These are phyloP conservation scores for Scheffersomyces insectosa DNA, from an alignment of 1,139 yeast genomes.

Conservation along the genomic window DNA sequence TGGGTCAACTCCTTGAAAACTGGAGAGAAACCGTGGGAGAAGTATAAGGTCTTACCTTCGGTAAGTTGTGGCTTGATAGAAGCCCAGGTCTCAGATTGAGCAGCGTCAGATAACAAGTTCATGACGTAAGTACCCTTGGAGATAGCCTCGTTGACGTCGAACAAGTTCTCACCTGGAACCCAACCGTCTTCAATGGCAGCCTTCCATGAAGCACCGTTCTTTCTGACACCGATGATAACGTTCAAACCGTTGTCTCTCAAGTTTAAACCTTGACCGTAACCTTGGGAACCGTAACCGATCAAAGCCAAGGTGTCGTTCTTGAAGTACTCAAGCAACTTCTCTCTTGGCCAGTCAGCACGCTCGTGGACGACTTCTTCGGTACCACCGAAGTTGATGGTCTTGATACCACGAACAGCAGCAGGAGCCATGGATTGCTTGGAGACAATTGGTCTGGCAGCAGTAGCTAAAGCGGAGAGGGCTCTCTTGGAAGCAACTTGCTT, in stretches of 20 bases:
- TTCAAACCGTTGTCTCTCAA: conserved; percentile 98
- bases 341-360: conserved; percentile 99
- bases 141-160: conserved; percentile 92
- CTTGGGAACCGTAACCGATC: conserved; percentile 99
- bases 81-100: conserved; percentile 98
- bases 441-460: conserved; percentile 49
- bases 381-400: conserved; percentile 97
- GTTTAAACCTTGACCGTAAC: conserved; percentile 99
- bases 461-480: conserved; percentile 63
- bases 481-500: conserved; percentile 60
- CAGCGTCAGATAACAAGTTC: conserved; percentile 99
- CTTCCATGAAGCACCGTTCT: conserved; percentile 99
- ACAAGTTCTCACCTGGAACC: conserved; percentile 99
- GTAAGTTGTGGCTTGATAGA: conserved; percentile 86
- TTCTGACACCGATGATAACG: conserved; percentile 97
- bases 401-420: conserved; percentile 74
- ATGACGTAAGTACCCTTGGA: conserved; percentile 87
- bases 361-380: conserved; percentile 94
- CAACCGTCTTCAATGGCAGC: conserved; percentile 99
- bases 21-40: conserved; percentile 99
- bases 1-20: conserved; percentile 97
- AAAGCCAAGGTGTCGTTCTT: conserved; percentile 96
- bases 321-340: conserved; percentile 93
- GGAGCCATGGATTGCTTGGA: conserved; percentile 36
- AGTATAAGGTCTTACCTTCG: conserved; percentile 96